Evolutionary conservation across 2,329 filamentous ascomycete genomes (phyloP).

Genomic region (Blastomyces percursus): DNA sequence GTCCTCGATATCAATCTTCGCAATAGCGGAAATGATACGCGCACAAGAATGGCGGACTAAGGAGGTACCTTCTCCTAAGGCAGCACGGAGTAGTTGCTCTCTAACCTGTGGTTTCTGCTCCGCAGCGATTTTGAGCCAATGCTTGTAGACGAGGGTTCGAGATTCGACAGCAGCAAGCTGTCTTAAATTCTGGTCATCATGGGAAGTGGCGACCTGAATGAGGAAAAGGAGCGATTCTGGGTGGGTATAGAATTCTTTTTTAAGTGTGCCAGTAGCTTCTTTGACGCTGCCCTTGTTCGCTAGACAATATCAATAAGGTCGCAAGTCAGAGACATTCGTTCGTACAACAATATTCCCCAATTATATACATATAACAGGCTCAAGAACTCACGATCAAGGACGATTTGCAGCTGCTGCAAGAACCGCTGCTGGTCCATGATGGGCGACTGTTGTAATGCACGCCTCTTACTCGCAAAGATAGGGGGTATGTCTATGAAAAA

Average conservation of each 20-base stretch:
- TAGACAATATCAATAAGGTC: slow-evolving; percentile 29
- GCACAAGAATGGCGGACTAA: slow-evolving; percentile 77
- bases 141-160: slow-evolving; percentile 67
- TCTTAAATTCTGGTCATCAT: slow-evolving; percentile 59
- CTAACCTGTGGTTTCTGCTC: slow-evolving; percentile 72
- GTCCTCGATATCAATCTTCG: slow-evolving; percentile 74
- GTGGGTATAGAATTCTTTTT: slow-evolving; percentile 85
- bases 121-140: slow-evolving; percentile 65
- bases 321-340: slow-evolving; percentile 2
- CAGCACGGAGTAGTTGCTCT: slow-evolving; percentile 70
- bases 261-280: slow-evolving; percentile 76
- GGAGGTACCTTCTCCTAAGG: slow-evolving; percentile 65
- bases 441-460: slow-evolving; percentile 8
- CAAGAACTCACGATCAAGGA: slow-evolving; percentile 64
- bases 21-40: slow-evolving; percentile 77
- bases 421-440: slow-evolving; percentile 74
- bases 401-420: slow-evolving; percentile 73
- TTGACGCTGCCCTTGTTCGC: slow-evolving; percentile 85
- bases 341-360: slow-evolving; percentile 4
- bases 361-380: slow-evolving; percentile 2
- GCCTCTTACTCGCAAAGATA: neutral
- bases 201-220: slow-evolving; percentile 75
- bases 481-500: neutral
- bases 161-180: slow-evolving; percentile 90
- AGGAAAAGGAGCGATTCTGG: slow-evolving; percentile 75